Percentiles rank a stretch among this genome's conserved stretches.
Conservation (phyloP, 352 stramenopile species). For the Globisporangium spiculum region DNA sequence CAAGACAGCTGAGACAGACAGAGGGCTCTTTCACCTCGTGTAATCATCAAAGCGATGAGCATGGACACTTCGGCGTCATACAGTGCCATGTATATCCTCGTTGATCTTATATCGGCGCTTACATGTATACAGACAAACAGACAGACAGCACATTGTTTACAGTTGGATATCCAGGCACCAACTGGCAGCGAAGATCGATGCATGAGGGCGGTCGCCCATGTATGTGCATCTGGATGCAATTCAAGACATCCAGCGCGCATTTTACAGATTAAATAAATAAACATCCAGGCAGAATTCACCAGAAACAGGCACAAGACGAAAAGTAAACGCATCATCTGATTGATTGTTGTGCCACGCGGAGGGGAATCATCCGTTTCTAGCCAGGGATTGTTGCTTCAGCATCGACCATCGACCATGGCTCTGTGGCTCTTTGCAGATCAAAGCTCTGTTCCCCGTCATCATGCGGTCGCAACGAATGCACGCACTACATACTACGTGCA, state of each 20-base stretch:
- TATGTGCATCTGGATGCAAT: no score
- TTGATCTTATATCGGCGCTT: neutral
- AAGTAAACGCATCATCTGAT: neutral
- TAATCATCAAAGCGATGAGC: neutral
- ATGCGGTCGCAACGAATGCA: neutral
- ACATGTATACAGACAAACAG: neutral
- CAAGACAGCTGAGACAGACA: neutral
- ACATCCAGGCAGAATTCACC: slow-evolving; percentile 2
- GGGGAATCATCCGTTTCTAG: neutral
- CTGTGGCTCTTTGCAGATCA: neutral
- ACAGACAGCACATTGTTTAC: neutral
- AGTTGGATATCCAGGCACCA: neutral
- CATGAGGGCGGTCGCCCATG: neutral
- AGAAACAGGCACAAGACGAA: neutral
- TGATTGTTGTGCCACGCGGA: slow-evolving; percentile 2
- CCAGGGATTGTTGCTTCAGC: neutral
- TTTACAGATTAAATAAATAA: neutral
- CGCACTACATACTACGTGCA: neutral
- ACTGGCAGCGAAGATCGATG: neutral
- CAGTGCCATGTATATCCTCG: neutral
- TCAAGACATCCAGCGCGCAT: neutral
- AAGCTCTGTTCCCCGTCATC: neutral
- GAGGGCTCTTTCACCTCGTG: neutral
- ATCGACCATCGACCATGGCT: neutral
- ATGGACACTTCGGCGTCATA: neutral